phyloP scores from a whole-genome alignment of 352 stramenopile species.

The Globisporangium sylvaticum region DNA sequence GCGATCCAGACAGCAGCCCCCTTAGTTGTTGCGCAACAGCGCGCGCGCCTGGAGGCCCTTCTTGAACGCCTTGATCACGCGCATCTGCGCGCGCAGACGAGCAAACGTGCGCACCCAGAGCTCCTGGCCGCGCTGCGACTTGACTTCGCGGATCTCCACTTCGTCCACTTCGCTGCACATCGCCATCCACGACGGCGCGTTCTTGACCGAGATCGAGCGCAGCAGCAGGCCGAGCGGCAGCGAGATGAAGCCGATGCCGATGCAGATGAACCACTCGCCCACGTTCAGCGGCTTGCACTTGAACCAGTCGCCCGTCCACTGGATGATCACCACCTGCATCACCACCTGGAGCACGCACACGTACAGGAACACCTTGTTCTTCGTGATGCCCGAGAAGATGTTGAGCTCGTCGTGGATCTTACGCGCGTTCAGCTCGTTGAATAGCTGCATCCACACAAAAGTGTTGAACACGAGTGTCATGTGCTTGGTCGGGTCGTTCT shows the following conservation, averaged over 20 bases:
- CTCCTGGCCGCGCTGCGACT: conserved; percentile 36
- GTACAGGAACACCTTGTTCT: conserved; percentile 90
- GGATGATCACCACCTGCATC: conserved; percentile 93
- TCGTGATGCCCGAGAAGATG: conserved; percentile 89
- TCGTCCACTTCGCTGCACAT: conserved; percentile 46
- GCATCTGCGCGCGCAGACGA: conserved; percentile 53
- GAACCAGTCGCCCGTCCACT: conserved; percentile 85
- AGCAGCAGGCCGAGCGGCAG: conserved; percentile 50
- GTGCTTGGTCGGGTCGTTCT: conserved; percentile 72
- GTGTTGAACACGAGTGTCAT: conserved; percentile 97
- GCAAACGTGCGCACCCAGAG: conserved; percentile 52
- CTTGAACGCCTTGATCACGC: conserved; percentile 65
- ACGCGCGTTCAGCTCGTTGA: conserved; percentile 67
- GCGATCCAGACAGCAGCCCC: neutral
- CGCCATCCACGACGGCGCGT: conserved; percentile 57
- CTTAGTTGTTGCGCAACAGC: conserved; percentile 16
- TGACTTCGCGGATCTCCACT: conserved; percentile 30
- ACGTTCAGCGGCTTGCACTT: conserved; percentile 41
- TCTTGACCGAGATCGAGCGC: conserved; percentile 49
- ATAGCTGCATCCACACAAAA: conserved; percentile 96
- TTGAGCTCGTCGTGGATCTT: conserved; percentile 94
- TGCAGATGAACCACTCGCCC: conserved; percentile 54
- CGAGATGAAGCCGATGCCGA: conserved; percentile 45
- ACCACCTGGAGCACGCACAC: conserved; percentile 89
- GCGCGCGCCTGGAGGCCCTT: conserved; percentile 36